A percentile compares a stretch with the other conserved stretches of the same genome.
Conservation (phyloP, 2,329 filamentous ascomycete species). For the Teratosphaeria epicoccoides region DNA sequence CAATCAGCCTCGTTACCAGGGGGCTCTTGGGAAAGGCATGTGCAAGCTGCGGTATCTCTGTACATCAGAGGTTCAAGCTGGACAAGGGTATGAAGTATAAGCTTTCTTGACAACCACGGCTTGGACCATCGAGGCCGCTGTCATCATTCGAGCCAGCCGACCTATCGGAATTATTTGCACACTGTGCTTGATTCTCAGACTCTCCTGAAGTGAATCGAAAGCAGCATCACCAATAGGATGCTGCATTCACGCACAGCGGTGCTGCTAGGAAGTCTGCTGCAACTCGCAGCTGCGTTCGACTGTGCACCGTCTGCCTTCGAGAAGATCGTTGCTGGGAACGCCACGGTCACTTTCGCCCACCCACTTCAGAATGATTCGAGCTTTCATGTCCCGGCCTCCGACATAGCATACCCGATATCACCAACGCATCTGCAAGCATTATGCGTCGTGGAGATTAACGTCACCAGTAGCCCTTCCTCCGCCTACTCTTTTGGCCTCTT, state of each 20-base stretch:
- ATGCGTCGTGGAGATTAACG: conserved; percentile 24
- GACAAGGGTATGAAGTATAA: neutral
- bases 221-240: neutral
- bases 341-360: conserved; percentile 28
- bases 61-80: neutral
- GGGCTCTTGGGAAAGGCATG: too few relatives aligned
- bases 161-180: too few relatives aligned
- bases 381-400: conserved; percentile 27
- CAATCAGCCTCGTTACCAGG: too few relatives aligned
- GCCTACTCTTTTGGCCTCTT: conserved; percentile 25
- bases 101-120: neutral
- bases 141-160: too few relatives aligned
- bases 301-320: conserved; percentile 28
- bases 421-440: conserved; percentile 24
- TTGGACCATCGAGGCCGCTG: too few relatives aligned
- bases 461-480: conserved; percentile 19
- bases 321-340: conserved; percentile 24
- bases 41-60: too few relatives aligned
- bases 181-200: neutral
- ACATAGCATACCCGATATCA: conserved; percentile 32
- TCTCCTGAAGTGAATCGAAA: neutral
- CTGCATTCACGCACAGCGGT: neutral
- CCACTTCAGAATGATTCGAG: conserved; percentile 26
- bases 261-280: neutral
- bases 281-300: conserved; percentile 11